Evolutionary conservation across 768 basidiomycete species (phyloP), one percentile per base, ranked within the genome.

Genomic region (Aureoboletus auriporus): DNA sequence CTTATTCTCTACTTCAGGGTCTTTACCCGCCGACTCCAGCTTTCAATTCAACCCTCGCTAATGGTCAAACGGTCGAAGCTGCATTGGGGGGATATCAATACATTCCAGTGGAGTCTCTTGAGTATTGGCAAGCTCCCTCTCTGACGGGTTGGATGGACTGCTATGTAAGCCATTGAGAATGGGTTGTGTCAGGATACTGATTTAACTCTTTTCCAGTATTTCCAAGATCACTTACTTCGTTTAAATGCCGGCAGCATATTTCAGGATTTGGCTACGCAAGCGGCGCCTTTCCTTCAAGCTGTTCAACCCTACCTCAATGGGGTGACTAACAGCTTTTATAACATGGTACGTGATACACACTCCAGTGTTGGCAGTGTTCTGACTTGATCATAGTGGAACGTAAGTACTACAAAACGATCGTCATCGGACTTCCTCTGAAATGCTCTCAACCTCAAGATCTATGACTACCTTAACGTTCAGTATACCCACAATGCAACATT

Each of bases 51-150:
- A 75, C 73, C 10, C 80, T 94, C 16, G 90, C 87, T 3, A 83
- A 90, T 54, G 87, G 83, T 48, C 77, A 82, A 23, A 75, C 63
- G n/a, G 71, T 92, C 49, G 70, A 78, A 12, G 79, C 84, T 0
- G 89, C 92, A 17, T 75, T 93, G n/a, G 80, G 82, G 16, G 88
- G 88, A 1, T 93, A 92, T 63, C 89, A 91, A 69, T 93, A 93
- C 58, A 75, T 93, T 39, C 87, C 89, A 36, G 65, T 66, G 12
- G 54, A 64, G 33, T 66, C 66, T 26, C 82, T 93, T 36, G 88
- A 90, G 66, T 84, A 20, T 75, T 74, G 41, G 56, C 56, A 66
- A 43, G 52, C 43, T 57, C 80, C 88, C 53, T 84, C 84, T 29
- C 71, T 92, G 47, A 89, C 92, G 67, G 83, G 83, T 53, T 92